phyloP scores from a whole-genome alignment of 148 eudicot genomes.

The Drosera capensis region DNA sequence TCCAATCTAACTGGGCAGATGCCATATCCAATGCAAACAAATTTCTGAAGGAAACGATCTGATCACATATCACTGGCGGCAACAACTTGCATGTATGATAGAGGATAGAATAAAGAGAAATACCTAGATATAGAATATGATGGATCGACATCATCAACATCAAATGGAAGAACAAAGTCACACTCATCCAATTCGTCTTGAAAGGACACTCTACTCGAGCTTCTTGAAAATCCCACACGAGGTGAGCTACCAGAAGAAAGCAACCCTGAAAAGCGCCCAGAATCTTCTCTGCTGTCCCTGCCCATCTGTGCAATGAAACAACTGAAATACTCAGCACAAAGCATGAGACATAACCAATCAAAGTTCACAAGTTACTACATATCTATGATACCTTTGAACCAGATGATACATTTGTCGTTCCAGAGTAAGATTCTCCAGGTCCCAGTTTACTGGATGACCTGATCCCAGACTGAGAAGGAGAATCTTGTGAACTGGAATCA shows the following conservation, averaged over 20 bases:
- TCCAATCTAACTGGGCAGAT: no score
- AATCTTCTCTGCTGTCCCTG: slow-evolving; percentile 71
- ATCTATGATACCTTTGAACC: slow-evolving; percentile 50
- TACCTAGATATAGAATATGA: slow-evolving; percentile 72
- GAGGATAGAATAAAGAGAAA: slow-evolving; percentile 1
- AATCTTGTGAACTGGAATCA: slow-evolving; percentile 58
- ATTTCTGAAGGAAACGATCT: neutral
- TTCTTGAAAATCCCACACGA: slow-evolving; percentile 66
- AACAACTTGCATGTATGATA: neutral
- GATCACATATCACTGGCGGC: neutral
- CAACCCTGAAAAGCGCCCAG: slow-evolving; percentile 87
- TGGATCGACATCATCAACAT: slow-evolving; percentile 83
- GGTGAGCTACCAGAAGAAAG: slow-evolving; percentile 84
- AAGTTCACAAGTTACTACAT: neutral
- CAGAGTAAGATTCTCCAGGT: slow-evolving; percentile 36
- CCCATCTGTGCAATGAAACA: slow-evolving; percentile 31
- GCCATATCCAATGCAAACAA: no score
- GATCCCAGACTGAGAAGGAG: slow-evolving; percentile 57
- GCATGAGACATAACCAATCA: neutral
- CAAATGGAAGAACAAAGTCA: slow-evolving; percentile 79
- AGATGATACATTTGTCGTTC: slow-evolving; percentile 23
- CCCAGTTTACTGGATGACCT: slow-evolving; percentile 47
- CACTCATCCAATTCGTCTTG: slow-evolving; percentile 80
- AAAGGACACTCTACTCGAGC: slow-evolving; percentile 79
- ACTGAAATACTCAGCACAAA: slow-evolving; percentile 9